Conservation (phyloP, 805 yeast species). For the Candida cerambycidarum region DNA sequence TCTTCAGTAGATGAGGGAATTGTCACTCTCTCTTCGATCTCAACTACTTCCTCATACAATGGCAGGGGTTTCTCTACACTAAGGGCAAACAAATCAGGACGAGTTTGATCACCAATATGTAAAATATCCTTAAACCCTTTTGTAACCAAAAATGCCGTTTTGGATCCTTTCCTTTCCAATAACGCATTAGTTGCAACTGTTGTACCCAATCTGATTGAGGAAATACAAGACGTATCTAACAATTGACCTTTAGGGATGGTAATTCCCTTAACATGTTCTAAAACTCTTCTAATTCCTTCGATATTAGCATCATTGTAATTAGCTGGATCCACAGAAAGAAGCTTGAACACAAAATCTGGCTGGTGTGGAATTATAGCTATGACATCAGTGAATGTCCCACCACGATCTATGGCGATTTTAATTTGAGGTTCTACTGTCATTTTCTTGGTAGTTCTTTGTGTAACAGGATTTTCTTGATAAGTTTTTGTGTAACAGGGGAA, state of each 20-base stretch:
- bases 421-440: slow-evolving; percentile 5
- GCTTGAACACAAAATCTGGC: slow-evolving; percentile 57
- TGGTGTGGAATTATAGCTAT: slow-evolving; percentile 44
- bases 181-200: slow-evolving; percentile 28
- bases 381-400: slow-evolving; percentile 27
- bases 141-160: slow-evolving; percentile 18
- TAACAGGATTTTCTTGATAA: not conserved
- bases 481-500: not conserved
- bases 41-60: slow-evolving; percentile 18
- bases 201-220: slow-evolving; percentile 27
- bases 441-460: not conserved
- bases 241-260: slow-evolving; percentile 25
- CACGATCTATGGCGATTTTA: slow-evolving; percentile 24
- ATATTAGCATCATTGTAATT: slow-evolving; percentile 21
- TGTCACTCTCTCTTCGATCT: slow-evolving; percentile 21
- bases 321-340: slow-evolving; percentile 20
- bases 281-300: slow-evolving; percentile 22
- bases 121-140: slow-evolving; percentile 22
- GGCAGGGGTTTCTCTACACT: slow-evolving; percentile 16
- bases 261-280: slow-evolving; percentile 13
- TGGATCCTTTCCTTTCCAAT: slow-evolving; percentile 23
- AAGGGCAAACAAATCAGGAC: slow-evolving; percentile 22
- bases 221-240: slow-evolving; percentile 17
- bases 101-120: slow-evolving; percentile 21
- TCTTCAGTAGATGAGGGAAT: slow-evolving; percentile 45